Evolutionary conservation across 202 grass and related monocot species (phyloP).

Genomic region (Cymbopogon flexuosus): DNA sequence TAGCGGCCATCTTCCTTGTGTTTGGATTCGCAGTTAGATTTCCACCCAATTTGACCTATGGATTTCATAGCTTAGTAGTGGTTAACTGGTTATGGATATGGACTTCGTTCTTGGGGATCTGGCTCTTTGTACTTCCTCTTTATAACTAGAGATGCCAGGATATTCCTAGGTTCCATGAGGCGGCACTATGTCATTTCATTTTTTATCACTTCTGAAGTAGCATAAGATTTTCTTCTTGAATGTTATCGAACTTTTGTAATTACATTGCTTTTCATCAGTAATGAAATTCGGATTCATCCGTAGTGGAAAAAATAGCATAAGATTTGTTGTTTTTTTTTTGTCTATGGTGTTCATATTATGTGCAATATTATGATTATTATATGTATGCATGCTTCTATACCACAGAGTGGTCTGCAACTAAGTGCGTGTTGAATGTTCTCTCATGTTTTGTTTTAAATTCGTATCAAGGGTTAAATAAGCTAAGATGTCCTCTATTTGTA

Average conservation of each 20-base stretch:
- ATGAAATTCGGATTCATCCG: not conserved
- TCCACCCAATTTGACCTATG: not conserved
- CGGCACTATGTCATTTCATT: not conserved
- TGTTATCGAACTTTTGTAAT: not conserved
- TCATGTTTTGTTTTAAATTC: slow-evolving; percentile 1
- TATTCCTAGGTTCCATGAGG: not conserved
- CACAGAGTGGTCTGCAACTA: not conserved
- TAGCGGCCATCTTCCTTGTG: not conserved
- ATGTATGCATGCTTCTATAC: slow-evolving; percentile 1
- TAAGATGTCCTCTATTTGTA: not conserved
- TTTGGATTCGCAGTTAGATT: slow-evolving; percentile 17
- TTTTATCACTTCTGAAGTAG: not conserved
- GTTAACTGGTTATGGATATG: not conserved
- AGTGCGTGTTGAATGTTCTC: not conserved
- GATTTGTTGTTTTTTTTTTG: not conserved
- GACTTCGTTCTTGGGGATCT: too few relatives aligned
- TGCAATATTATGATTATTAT: not conserved
- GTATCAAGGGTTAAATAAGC: not conserved
- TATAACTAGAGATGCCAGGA: not conserved
- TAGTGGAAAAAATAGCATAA: not conserved
- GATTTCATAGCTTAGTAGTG: not conserved
- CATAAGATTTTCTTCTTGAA: not conserved
- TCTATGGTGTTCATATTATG: not conserved
- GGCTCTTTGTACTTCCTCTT: not conserved
- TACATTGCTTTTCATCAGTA: not conserved